Percentiles rank a stretch among this genome's conserved stretches.
Evolutionary conservation across 805 yeast species (phyloP).

Genomic region (Lipomyces japonicus): DNA sequence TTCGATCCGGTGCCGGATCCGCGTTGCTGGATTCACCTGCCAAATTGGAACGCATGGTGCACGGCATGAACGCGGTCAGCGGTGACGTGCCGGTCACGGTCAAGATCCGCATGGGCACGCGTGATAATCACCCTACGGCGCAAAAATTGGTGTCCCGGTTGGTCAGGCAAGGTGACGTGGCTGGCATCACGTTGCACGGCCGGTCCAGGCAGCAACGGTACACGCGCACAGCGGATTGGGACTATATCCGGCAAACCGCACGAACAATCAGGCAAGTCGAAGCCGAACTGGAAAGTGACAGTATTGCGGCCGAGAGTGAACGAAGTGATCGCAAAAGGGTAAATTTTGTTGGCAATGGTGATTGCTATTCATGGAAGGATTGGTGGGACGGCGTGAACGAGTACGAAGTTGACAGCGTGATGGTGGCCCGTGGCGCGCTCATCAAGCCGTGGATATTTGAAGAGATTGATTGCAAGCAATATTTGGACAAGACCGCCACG

Average conservation of each 20-base stretch:
- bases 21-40: slow-evolving; percentile 89
- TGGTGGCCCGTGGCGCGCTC: slow-evolving; percentile 97
- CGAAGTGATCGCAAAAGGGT: slow-evolving; percentile 44
- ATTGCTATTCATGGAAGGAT: slow-evolving; percentile 78
- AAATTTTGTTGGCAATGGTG: slow-evolving; percentile 93
- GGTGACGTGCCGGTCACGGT: slow-evolving; percentile 91
- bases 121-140: slow-evolving; percentile 86
- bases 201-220: slow-evolving; percentile 95
- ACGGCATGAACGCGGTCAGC: slow-evolving; percentile 83
- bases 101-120: slow-evolving; percentile 87
- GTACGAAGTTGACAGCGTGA: slow-evolving; percentile 80
- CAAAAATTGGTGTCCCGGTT: slow-evolving; percentile 65
- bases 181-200: slow-evolving; percentile 92
- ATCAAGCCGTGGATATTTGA: slow-evolving; percentile 99
- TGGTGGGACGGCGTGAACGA: slow-evolving; percentile 71
- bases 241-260: slow-evolving; percentile 73
- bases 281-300: slow-evolving; percentile 44
- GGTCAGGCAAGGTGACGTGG: slow-evolving; percentile 73
- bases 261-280: slow-evolving; percentile 47
- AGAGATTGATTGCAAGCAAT: slow-evolving; percentile 85
- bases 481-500: slow-evolving; percentile 82
- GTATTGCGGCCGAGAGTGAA: slow-evolving; percentile 34
- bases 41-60: slow-evolving; percentile 67
- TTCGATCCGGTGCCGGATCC: slow-evolving; percentile 91
- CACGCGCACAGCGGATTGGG: slow-evolving; percentile 90